phyloP scores from a whole-genome alignment of 1,284 basidiomycete species.

The Trichosporon sp. region DNA sequence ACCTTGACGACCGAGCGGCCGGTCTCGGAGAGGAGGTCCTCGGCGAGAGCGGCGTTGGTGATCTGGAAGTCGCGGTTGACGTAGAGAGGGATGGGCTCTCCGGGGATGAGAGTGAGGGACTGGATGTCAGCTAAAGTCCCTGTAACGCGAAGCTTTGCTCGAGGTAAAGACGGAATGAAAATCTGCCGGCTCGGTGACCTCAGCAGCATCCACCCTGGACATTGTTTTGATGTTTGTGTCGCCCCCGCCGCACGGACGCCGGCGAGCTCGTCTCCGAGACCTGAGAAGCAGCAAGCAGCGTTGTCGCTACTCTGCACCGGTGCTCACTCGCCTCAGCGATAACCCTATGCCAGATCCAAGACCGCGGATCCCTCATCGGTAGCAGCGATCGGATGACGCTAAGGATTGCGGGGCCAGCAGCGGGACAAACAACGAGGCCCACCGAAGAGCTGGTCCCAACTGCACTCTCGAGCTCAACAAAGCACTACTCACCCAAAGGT shows the following conservation, averaged over 20 bases:
- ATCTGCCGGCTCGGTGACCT: neutral
- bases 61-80: conserved; percentile 75
- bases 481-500: conserved; percentile 50
- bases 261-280: neutral
- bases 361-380: neutral
- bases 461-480: neutral
- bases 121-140: conserved; percentile 21
- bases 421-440: neutral
- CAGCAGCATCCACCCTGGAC: neutral
- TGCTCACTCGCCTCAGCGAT: too few species aligned
- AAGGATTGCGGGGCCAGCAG: neutral
- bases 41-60: conserved; percentile 80
- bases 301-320: neutral
- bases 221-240: conserved; percentile 9
- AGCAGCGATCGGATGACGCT: neutral
- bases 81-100: conserved; percentile 64
- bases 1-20: conserved; percentile 80
- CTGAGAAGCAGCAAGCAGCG: neutral
- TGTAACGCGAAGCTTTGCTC: too few species aligned
- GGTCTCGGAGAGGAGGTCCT: conserved; percentile 66
- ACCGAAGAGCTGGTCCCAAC: neutral
- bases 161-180: neutral
- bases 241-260: neutral
- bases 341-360: neutral
- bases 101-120: conserved; percentile 46